A percentile compares a stretch with the other conserved stretches of the same genome.
These are phyloP conservation scores for Axilococcus clingmanii DNA, from an alignment of 139 green algal genomes.

Conservation along the genomic window DNA sequence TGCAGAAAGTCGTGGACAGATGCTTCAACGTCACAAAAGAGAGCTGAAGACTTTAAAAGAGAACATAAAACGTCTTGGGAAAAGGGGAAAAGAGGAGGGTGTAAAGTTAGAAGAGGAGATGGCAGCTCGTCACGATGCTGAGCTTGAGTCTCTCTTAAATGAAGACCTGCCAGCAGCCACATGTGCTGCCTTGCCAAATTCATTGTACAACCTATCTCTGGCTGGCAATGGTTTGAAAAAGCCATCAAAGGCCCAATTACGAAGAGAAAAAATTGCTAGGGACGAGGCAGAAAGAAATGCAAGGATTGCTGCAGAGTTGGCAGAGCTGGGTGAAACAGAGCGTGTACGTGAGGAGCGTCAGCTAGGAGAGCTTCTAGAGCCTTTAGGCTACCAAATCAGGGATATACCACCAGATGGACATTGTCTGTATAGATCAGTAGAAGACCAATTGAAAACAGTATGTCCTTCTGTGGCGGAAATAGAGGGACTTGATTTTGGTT, in stretches of 20 bases:
- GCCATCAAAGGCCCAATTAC: slow-evolving; percentile 58
- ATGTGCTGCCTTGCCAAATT: slow-evolving; percentile 4
- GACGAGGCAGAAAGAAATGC: slow-evolving; percentile 66
- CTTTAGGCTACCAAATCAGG: slow-evolving; percentile 51
- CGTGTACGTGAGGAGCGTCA: slow-evolving; percentile 47
- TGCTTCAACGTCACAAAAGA: slow-evolving; percentile 69
- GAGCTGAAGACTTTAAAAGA: slow-evolving; percentile 69
- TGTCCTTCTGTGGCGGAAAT: slow-evolving; percentile 2
- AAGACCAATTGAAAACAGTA: slow-evolving; percentile 69
- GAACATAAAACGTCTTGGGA: slow-evolving; percentile 49
- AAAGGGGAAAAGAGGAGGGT: slow-evolving; percentile 60
- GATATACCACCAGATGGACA: slow-evolving; percentile 87
- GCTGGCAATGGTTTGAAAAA: neutral
- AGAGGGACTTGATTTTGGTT: slow-evolving; percentile 17
- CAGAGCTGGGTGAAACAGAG: slow-evolving; percentile 48
- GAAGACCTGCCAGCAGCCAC: slow-evolving; percentile 5
- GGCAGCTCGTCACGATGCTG: slow-evolving; percentile 39
- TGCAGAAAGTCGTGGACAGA: slow-evolving; percentile 45
- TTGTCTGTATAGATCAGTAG: slow-evolving; percentile 80
- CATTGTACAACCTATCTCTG: slow-evolving; percentile 18
- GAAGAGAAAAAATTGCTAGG: slow-evolving; percentile 26
- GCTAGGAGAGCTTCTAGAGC: slow-evolving; percentile 50
- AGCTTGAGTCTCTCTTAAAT: slow-evolving; percentile 50
- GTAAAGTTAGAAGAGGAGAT: slow-evolving; percentile 46
- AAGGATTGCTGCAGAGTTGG: slow-evolving; percentile 72